Evolutionary conservation across 208 protist species (phyloP).

Genomic region (Angomonas deanei): DNA sequence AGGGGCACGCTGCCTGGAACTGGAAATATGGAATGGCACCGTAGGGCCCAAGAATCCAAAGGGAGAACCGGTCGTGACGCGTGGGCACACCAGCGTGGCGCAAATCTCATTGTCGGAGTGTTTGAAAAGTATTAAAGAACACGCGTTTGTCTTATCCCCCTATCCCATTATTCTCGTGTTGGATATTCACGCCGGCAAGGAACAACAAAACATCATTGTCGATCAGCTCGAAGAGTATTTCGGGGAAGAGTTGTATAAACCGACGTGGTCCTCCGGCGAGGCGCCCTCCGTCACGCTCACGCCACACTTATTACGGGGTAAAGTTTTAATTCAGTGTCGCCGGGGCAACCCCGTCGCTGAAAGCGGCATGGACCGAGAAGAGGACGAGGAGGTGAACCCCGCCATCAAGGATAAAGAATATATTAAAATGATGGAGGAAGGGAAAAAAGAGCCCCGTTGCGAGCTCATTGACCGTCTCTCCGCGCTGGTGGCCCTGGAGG

Average conservation of each 20-base stretch:
- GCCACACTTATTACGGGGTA: slow-evolving; percentile 42
- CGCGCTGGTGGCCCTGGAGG: slow-evolving; percentile 55
- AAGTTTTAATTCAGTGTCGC: slow-evolving; percentile 65
- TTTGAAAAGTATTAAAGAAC: slow-evolving; percentile 50
- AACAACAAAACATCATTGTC: slow-evolving; percentile 74
- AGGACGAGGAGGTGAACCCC: slow-evolving; percentile 19
- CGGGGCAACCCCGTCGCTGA: slow-evolving; percentile 21
- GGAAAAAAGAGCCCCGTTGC: slow-evolving; percentile 16
- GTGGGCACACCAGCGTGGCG: slow-evolving; percentile 73
- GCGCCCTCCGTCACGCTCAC: slow-evolving; percentile 34
- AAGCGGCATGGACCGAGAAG: slow-evolving; percentile 33
- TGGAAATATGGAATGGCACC: slow-evolving; percentile 80
- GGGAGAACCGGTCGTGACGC: slow-evolving; percentile 79
- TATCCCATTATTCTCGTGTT: slow-evolving; percentile 83
- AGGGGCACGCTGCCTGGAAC: slow-evolving; percentile 77
- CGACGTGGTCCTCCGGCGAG: slow-evolving; percentile 32
- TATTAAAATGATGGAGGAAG: slow-evolving; percentile 10
- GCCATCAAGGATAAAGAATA: slow-evolving; percentile 17
- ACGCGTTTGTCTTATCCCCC: slow-evolving; percentile 53
- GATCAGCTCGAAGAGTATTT: slow-evolving; percentile 49
- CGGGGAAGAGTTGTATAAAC: slow-evolving; percentile 42
- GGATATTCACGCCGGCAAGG: slow-evolving; percentile 57
- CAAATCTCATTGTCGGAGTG: slow-evolving; percentile 62
- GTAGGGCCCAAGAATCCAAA: too few species aligned
- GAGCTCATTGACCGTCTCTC: slow-evolving; percentile 33